Percentiles rank a stretch among this genome's conserved stretches.
These are phyloP conservation scores for Ramularia endophylla DNA, from an alignment of 2,329 filamentous ascomycete species.

Conservation along the genomic window DNA sequence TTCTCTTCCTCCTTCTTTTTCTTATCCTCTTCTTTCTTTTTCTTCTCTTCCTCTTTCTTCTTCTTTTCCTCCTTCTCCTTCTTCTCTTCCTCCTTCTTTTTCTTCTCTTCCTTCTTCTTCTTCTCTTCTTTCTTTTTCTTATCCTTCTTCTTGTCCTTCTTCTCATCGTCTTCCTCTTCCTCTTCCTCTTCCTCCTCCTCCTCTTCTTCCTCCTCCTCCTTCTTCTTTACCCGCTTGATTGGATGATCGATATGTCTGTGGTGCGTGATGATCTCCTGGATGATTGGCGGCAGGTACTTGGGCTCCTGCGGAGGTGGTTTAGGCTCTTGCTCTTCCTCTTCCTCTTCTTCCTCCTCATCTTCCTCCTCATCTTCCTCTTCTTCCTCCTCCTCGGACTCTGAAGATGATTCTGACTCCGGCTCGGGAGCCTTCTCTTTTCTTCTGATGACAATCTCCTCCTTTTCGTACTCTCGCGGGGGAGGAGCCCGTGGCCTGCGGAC, in stretches of 20 bases:
- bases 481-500: conserved; percentile 32
- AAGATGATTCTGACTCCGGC: conserved; percentile 25
- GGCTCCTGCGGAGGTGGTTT: conserved; percentile 52
- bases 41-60: conserved; percentile 17
- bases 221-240: conserved; percentile 36
- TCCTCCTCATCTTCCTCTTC: too few relatives aligned
- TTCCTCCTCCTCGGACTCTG: too few relatives aligned
- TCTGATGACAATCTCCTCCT: conserved; percentile 43
- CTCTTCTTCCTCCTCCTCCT: too few relatives aligned
- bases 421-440: conserved; percentile 34
- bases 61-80: too few relatives aligned
- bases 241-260: conserved; percentile 82
- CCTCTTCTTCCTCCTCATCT: too few relatives aligned
- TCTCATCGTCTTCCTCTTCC: conserved; percentile 21
- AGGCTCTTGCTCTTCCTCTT: conserved; percentile 45
- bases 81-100: conserved; percentile 39
- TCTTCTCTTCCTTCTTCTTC: too few relatives aligned
- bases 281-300: conserved; percentile 71
- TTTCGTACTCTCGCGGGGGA: conserved; percentile 28
- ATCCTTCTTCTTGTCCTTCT: too few relatives aligned
- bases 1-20: not conserved
- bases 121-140: too few relatives aligned
- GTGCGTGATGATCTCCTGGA: conserved; percentile 84
- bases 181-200: too few relatives aligned
- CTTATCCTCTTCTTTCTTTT: too few relatives aligned